Evolutionary conservation across 2,329 filamentous ascomycete genomes (phyloP).

Genomic region (Sphaerostilbella broomeana): DNA sequence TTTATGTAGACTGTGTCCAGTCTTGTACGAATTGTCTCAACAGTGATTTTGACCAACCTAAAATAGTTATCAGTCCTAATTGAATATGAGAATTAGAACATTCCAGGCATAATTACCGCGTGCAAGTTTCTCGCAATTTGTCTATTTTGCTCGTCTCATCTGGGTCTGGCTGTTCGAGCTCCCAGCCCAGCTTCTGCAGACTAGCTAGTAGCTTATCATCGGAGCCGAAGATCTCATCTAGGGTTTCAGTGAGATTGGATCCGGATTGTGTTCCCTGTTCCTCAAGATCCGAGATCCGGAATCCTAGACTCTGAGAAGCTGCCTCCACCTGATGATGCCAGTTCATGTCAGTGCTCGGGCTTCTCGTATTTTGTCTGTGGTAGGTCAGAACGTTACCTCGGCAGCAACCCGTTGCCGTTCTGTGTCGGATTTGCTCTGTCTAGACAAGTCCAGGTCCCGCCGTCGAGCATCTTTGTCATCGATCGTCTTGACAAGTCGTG

Average conservation of each 20-base stretch:
- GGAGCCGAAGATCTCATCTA: conserved; percentile 46
- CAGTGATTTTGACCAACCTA: conserved; percentile 51
- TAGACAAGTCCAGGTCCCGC: conserved; percentile 23
- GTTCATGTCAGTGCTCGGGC: neutral
- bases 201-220: conserved; percentile 61
- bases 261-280: conserved; percentile 43
- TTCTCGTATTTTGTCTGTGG: neutral
- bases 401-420: conserved; percentile 36
- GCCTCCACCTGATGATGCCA: conserved; percentile 37
- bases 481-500: conserved; percentile 39
- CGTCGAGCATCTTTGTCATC: conserved; percentile 25
- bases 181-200: conserved; percentile 58
- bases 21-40: conserved; percentile 47
- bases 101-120: too few species aligned
- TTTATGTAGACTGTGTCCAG: conserved; percentile 52
- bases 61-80: neutral
- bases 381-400: conserved; percentile 30
- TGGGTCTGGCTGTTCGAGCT: conserved; percentile 47
- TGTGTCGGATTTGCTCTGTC: conserved; percentile 27
- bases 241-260: conserved; percentile 39
- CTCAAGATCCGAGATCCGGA: conserved; percentile 42
- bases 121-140: conserved; percentile 53
- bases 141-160: conserved; percentile 48
- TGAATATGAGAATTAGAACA: neutral
- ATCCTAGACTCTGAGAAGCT: conserved; percentile 40